Evolutionary conservation across 768 basidiomycete genomes (phyloP).

Genomic region (Leccinum barrowsii): DNA sequence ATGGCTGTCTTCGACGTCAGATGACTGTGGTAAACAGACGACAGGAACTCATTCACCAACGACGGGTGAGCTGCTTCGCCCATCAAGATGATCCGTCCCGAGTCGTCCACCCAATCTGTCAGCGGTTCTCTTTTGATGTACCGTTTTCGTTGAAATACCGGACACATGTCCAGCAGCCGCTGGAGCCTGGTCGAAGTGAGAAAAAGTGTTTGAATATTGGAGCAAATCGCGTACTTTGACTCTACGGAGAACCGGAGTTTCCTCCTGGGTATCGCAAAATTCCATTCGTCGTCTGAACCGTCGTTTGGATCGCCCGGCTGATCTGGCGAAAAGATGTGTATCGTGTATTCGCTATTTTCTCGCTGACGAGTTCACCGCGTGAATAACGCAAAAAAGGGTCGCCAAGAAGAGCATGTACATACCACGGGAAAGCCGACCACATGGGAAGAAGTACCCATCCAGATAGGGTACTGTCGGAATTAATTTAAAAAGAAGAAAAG

Average conservation of each 20-base stretch:
- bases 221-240: slow-evolving; percentile 30
- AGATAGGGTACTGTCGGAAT: slow-evolving; percentile 14
- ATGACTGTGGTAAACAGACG: not conserved
- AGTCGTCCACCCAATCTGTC: slow-evolving; percentile 45
- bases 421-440: slow-evolving; percentile 18
- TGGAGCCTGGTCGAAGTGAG: slow-evolving; percentile 25
- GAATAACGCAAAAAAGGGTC: not conserved
- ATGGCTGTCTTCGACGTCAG: slow-evolving; percentile 37
- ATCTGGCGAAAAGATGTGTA: slow-evolving; percentile 37
- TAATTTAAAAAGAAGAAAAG: not conserved
- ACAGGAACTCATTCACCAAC: slow-evolving; percentile 32
- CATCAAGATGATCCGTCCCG: slow-evolving; percentile 45
- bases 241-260: slow-evolving; percentile 33
- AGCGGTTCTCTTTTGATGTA: slow-evolving; percentile 30
- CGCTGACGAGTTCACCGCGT: slow-evolving; percentile 5
- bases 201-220: not conserved
- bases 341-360: slow-evolving; percentile 36
- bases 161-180: slow-evolving; percentile 33
- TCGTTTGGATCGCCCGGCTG: slow-evolving; percentile 30
- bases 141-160: slow-evolving; percentile 34
- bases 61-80: slow-evolving; percentile 58
- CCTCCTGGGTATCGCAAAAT: slow-evolving; percentile 32
- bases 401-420: not conserved
- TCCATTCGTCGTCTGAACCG: slow-evolving; percentile 23
- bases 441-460: slow-evolving; percentile 19